Base-by-base conservation (phyloP, 1,284 basidiomycete species). In the Inonotus hispidus region DNA sequence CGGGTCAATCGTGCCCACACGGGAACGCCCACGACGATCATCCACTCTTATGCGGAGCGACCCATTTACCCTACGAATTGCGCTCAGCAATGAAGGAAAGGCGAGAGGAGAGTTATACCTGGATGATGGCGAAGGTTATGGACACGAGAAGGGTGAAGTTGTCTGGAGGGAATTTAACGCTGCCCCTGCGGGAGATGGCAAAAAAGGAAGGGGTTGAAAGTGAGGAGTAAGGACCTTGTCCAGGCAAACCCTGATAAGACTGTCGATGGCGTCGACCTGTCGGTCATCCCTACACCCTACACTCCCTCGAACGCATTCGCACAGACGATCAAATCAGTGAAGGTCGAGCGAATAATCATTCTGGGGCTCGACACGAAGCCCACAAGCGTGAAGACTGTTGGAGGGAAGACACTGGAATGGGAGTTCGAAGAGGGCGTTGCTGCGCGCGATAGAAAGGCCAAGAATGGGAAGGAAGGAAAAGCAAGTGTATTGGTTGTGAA, bases 11-110 rank as follows among this genome's bases (percentile, higher is more conserved):
- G 67, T 99, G 7, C 78, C 95, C 0, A 88, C 92, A 0, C 89
- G 95, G 56, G 88, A 95, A 72, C 87, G 95, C 27, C 88, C 92
- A 0, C 82, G 96, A 43, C 84, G 95, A 3, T 83, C 95, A 0
- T 92, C 95, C 0, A 80, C 88, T 0, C 79, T 97, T 45, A 96
- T 96, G 88, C 91, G 88, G 76, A 75, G 80, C 59, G 97, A 99
- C 72, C 97, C 97, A 0, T 93, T 97, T 79, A 98, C 95, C 0
- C 82, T 99, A 41, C 85, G 90, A 61, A 79, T 98, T 25, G 93
- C 94, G 0, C 77, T 97, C 21, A 82, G 83, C 74, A 84, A 85
- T 60, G 71, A 79, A 2, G 83, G 85, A 25, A 70, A 67, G 7
- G 95, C 95, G 0, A 70, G 71, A 2, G 96, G 96, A 38, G 90